Base-by-base conservation (phyloP, 1,284 basidiomycete species). In the Cystobasidium sp. region DNA sequence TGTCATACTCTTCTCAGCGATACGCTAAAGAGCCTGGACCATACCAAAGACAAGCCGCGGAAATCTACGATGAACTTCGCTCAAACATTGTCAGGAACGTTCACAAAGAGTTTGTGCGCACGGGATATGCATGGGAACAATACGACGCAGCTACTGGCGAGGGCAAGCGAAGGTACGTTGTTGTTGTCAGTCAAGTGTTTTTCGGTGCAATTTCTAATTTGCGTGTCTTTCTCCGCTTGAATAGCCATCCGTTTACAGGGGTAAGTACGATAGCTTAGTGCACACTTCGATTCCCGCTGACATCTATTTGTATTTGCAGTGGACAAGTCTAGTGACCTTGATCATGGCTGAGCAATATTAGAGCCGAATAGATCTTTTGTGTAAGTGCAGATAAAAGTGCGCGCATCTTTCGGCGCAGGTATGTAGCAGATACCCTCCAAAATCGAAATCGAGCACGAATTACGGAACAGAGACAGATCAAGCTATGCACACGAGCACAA, bases 81-180 rank as follows among this genome's bases (percentile, higher is more conserved):
- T 85, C 85, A 78, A 96, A 96, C 79, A 83, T 97, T 24, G 86
- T 97, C 31, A 85, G 91, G 77, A 97, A 96, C 81, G 90, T 94
- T 22, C 88, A 88, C 84, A 90, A 91, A 86, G 93, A 97, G 83
- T 97, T 94, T 81, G 85, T 91, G 79, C 87, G 91, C 39, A 97
- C 94, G 0, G 94, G 93, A 8, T 95, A 93, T 81, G 92, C 94
- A 10, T 97, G 94, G 93, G 94, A 97, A 82, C 95, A 97, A 82
- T 97, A 97, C 82, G 90, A 97, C 81, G 84, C 93, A 0, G 83
- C 85, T 9, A 92, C 88, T 10, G 94, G 94, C 14, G 87, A 91
- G 80, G 94, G 94, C 0, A 87, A 87, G 80, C 85, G 94, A 84
- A 94, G 64, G 64, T 53, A 43, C 51, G 91, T n/a, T 22, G 44